phyloP scores from a whole-genome alignment of 805 yeast genomes.

The Nadsonia fulvescens region DNA sequence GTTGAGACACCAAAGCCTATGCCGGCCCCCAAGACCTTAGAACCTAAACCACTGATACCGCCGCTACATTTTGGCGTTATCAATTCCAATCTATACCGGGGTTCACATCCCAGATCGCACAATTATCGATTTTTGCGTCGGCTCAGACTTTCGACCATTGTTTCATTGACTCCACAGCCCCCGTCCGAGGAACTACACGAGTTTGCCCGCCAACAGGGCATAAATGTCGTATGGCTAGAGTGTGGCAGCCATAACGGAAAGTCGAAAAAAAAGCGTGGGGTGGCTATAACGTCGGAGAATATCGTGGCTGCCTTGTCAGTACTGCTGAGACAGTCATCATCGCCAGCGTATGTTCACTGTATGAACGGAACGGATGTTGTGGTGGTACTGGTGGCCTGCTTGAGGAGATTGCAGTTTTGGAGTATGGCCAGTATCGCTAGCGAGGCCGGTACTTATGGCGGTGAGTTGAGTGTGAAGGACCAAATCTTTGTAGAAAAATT shows the following conservation, averaged over 20 bases:
- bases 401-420: slow-evolving; percentile 75
- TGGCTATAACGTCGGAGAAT: slow-evolving; percentile 54
- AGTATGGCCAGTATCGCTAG: too few relatives aligned
- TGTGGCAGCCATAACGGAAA: slow-evolving; percentile 35
- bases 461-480: too few relatives aligned
- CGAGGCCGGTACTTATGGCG: too few relatives aligned
- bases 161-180: slow-evolving; percentile 67
- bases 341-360: slow-evolving; percentile 75
- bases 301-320: slow-evolving; percentile 41
- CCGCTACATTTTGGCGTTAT: slow-evolving; percentile 66
- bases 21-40: too few relatives aligned
- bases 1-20: too few relatives aligned
- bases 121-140: slow-evolving; percentile 53
- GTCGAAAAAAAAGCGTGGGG: slow-evolving; percentile 67
- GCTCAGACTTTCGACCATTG: slow-evolving; percentile 47
- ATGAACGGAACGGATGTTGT: slow-evolving; percentile 80
- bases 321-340: slow-evolving; percentile 36
- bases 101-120: slow-evolving; percentile 69
- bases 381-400: slow-evolving; percentile 67
- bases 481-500: too few relatives aligned
- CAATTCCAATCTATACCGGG: slow-evolving; percentile 56
- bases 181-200: slow-evolving; percentile 28
- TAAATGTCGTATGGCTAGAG: slow-evolving; percentile 21
- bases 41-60: slow-evolving; percentile 21
- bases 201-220: slow-evolving; percentile 36